A percentile compares a stretch with the other conserved stretches of the same genome.
Conservation (phyloP, 352 stramenopile genomes). For the Globisporangium mamillatum region DNA sequence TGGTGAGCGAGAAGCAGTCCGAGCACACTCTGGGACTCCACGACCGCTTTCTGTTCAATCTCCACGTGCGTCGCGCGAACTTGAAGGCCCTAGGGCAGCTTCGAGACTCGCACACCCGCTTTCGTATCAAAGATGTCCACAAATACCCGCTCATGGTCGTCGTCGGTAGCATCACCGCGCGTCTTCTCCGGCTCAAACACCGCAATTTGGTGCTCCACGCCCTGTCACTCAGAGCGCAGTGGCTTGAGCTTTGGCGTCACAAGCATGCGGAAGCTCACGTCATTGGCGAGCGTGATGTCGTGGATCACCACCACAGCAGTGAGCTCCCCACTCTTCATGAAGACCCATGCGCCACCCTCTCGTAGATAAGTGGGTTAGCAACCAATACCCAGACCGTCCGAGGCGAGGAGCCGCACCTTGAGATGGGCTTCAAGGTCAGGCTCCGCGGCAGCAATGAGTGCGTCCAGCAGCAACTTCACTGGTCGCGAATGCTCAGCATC, state of each 20-base stretch:
- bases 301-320: not conserved
- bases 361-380: too few species aligned
- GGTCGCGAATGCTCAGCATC: too few species aligned
- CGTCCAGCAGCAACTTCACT: too few species aligned
- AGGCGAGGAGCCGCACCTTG: too few species aligned
- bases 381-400: too few species aligned
- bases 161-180: not conserved
- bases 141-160: not conserved
- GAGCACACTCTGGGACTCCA: not conserved
- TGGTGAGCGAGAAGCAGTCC: not conserved
- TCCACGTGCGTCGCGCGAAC: not conserved
- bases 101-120: not conserved
- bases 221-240: not conserved
- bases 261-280: not conserved
- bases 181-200: not conserved
- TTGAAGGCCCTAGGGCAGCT: not conserved
- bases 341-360: too few species aligned
- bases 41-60: not conserved
- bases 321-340: too few species aligned
- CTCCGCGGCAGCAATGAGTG: too few species aligned
- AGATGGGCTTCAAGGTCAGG: too few species aligned
- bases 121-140: not conserved
- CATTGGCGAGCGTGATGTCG: not conserved
- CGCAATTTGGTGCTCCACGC: not conserved
- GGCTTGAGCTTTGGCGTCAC: not conserved